phyloP scores from a whole-genome alignment of 2,329 filamentous ascomycete genomes.

The Botryotinia narcissicola region DNA sequence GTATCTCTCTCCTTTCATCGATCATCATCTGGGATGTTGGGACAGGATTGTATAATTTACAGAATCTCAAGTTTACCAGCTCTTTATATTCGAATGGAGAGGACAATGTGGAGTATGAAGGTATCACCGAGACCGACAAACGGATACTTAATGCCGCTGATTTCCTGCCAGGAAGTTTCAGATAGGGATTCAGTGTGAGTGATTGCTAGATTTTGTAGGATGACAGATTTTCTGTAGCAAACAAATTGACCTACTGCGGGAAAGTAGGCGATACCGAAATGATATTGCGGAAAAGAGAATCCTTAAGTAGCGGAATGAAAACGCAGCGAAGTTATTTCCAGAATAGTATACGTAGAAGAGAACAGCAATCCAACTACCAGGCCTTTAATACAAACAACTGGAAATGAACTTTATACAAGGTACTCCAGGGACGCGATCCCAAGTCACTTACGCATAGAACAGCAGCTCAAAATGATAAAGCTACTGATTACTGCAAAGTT shows the following conservation, averaged over 20 bases:
- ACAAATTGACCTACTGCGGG: background rate
- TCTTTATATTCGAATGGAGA: background rate
- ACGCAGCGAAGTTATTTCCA: background rate
- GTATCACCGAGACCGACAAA: background rate
- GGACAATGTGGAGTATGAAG: background rate
- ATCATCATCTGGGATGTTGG: background rate
- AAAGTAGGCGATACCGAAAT: background rate
- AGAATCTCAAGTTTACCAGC: background rate
- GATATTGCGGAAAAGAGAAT: background rate
- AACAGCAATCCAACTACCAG: background rate
- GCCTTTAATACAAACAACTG: background rate
- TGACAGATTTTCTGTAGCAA: background rate
- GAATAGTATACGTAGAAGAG: background rate
- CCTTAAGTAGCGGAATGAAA: background rate
- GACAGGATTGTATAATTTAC: background rate
- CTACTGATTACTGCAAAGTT: slow-evolving; percentile 10
- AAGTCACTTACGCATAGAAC: background rate
- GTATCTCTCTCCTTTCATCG: background rate
- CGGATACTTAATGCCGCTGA: background rate
- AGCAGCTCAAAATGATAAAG: background rate
- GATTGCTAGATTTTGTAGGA: background rate
- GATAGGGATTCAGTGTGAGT: background rate
- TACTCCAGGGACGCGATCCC: background rate
- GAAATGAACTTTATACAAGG: background rate
- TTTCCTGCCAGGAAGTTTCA: background rate